Conservation (phyloP, 2,329 filamentous ascomycete species). For the Penicillium polonicum region DNA sequence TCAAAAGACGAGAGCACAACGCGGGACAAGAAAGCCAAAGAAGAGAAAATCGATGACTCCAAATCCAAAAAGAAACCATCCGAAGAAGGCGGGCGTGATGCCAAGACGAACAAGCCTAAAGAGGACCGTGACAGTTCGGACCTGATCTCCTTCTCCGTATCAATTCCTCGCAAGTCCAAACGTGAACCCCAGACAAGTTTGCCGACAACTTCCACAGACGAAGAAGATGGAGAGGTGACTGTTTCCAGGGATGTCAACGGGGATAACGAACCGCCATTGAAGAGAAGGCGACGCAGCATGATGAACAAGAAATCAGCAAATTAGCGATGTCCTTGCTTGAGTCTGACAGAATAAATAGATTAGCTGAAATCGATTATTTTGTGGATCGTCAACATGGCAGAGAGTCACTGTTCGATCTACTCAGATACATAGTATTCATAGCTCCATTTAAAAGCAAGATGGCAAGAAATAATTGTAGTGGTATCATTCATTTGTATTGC, state of each 20-base stretch:
- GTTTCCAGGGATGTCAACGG: slow-evolving; percentile 21
- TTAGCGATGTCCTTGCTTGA: not conserved
- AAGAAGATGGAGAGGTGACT: slow-evolving; percentile 20
- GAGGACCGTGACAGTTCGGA: slow-evolving; percentile 20
- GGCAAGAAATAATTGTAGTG: slow-evolving; percentile 13
- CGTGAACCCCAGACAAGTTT: not conserved
- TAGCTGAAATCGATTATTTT: slow-evolving; percentile 1
- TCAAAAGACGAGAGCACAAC: not conserved
- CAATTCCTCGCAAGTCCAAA: slow-evolving; percentile 26
- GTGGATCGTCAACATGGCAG: not conserved
- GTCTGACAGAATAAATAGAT: not conserved
- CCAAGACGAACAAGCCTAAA: slow-evolving; percentile 15
- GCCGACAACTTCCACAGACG: not conserved
- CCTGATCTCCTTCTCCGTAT: slow-evolving; percentile 36
- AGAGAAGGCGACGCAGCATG: slow-evolving; percentile 35
- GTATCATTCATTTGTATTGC: slow-evolving; percentile 29
- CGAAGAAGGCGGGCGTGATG: slow-evolving; percentile 2
- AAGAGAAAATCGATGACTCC: slow-evolving; percentile 6
- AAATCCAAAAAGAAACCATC: slow-evolving; percentile 37
- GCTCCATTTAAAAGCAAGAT: not conserved
- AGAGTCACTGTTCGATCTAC: not conserved
- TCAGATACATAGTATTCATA: not conserved
- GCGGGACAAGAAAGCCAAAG: not conserved
- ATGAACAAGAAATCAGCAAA: slow-evolving; percentile 13
- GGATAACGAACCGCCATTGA: slow-evolving; percentile 35